Evolutionary conservation across 257 asterid genomes (phyloP), one percentile per base, ranked within the genome.

Genomic region (Penstemon barbatus): DNA sequence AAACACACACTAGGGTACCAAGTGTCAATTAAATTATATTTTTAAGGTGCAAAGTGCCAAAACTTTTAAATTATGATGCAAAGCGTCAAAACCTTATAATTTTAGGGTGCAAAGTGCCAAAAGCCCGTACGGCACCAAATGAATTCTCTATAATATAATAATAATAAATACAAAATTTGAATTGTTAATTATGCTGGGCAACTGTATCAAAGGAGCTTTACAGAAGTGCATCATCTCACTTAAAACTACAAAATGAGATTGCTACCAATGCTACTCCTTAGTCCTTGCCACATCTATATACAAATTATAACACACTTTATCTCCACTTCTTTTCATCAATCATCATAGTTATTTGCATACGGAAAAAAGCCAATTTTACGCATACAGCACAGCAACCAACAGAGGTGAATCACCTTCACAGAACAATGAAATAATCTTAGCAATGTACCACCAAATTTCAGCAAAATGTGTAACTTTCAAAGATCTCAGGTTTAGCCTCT

Each of bases 181-280:
- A 25, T 25, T 25, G 33, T 25, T 25, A 25, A 25, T 25, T 25
- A 25, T 25, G 33, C 33, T 1, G 33, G 3, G 5, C 62, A 19
- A 53, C 11, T 3, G 10, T 2, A 10, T 13, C 40, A 68, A 68
- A 68, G 8, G 37, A 52, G 48, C 50, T 42, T 15, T 38, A 25
- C 8, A 40, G n/a, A 36, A 11, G 40, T 41, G 15, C 74, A 55
- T 25, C 33, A 65, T 69, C 70, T 69, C 81, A 67, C 71, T 61
- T 25, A 25, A 55, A 45, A 59, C 83, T 75, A 72, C 79, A 81
- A 81, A 70, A 66, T 49, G 77, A 65, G 81, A 78, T 54, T 57
- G 41, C 76, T 57, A 13, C 63, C 61, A 25, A 25, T 25, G 33
- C 33, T 25, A 25, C 33, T 25, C 33, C 33, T 25, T 25, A 2